Conservation (phyloP, 1,284 basidiomycete species). For the Heimioporus punctisporus region DNA sequence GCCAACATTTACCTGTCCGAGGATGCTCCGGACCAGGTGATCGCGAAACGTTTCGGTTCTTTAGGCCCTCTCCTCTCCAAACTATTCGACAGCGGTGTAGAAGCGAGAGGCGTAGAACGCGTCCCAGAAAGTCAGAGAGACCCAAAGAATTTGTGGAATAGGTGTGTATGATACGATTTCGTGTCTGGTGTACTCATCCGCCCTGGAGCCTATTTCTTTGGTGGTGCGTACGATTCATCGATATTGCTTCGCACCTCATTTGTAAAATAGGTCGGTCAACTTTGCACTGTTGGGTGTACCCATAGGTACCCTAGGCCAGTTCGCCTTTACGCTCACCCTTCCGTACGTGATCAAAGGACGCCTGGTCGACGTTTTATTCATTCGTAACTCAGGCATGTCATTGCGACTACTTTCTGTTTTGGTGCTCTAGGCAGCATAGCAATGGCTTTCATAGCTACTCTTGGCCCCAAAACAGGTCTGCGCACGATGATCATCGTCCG, state of each 20-base stretch:
- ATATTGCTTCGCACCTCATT: not conserved
- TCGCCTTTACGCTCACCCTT: constrained; percentile 53
- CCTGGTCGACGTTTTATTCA: not conserved
- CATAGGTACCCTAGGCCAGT: constrained; percentile 56
- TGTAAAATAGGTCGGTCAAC: constrained; percentile 42
- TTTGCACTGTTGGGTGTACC: constrained; percentile 56
- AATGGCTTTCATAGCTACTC: constrained; percentile 55
- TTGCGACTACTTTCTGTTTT: constrained; percentile 47
- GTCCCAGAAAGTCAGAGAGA: constrained; percentile 50
- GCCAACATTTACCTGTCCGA: constrained; percentile 8
- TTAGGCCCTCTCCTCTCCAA: constrained; percentile 39
- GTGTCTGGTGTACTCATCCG: constrained; percentile 16
- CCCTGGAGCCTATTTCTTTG: constrained; percentile 46
- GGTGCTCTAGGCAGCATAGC: constrained; percentile 40
- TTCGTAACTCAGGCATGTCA: constrained; percentile 36
- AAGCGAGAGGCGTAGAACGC: constrained; percentile 53
- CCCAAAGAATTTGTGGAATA: constrained; percentile 50
- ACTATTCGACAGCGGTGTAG: constrained; percentile 47
- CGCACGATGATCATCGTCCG: constrained; percentile 62
- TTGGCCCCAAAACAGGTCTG: constrained; percentile 62
- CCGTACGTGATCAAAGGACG: no score
- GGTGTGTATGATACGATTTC: constrained; percentile 31
- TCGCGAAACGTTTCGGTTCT: constrained; percentile 37
- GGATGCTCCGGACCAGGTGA: constrained; percentile 33
- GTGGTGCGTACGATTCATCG: constrained; percentile 36